These are phyloP conservation scores for Mycena venus DNA, from an alignment of 768 basidiomycete species.

Conservation along the genomic window DNA sequence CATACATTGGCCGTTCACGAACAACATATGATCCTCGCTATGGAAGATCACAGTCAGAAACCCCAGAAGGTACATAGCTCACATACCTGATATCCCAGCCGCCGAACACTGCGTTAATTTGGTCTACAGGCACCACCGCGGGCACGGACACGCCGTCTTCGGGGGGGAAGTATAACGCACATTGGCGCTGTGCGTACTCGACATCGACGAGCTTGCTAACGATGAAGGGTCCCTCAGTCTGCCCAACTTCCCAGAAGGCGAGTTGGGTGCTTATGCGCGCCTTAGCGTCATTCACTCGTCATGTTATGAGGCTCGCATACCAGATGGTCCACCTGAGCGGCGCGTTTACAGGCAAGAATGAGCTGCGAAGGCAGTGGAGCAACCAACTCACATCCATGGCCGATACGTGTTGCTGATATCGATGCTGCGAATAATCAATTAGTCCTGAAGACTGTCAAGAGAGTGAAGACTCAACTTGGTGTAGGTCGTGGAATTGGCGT, in stretches of 20 bases:
- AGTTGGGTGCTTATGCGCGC: constrained; percentile 13
- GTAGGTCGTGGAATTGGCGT: constrained; percentile 19
- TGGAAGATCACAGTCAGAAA: neutral
- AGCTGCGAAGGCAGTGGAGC: neutral
- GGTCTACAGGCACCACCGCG: constrained; percentile 1
- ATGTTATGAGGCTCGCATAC: neutral
- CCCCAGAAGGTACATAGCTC: neutral
- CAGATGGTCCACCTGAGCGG: constrained; percentile 31
- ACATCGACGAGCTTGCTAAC: constrained; percentile 18
- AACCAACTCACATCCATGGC: constrained; percentile 32
- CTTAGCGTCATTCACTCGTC: neutral
- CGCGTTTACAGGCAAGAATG: neutral
- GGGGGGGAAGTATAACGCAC: constrained; percentile 26
- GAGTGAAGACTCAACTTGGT: neutral
- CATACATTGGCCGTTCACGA: constrained; percentile 30
- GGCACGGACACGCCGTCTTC: constrained; percentile 27
- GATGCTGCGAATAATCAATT: neutral
- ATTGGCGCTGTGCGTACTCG: constrained; percentile 29
- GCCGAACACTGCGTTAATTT: constrained; percentile 14
- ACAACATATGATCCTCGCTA: constrained; percentile 18
- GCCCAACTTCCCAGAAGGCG: constrained; percentile 27
- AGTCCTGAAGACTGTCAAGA: neutral
- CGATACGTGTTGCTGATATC: constrained; percentile 23
- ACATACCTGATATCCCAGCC: constrained; percentile 29
- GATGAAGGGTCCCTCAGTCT: constrained; percentile 18